Base-by-base conservation (phyloP, 352 stramenopile genomes). In the Globisporangium rhizosaccharum region DNA sequence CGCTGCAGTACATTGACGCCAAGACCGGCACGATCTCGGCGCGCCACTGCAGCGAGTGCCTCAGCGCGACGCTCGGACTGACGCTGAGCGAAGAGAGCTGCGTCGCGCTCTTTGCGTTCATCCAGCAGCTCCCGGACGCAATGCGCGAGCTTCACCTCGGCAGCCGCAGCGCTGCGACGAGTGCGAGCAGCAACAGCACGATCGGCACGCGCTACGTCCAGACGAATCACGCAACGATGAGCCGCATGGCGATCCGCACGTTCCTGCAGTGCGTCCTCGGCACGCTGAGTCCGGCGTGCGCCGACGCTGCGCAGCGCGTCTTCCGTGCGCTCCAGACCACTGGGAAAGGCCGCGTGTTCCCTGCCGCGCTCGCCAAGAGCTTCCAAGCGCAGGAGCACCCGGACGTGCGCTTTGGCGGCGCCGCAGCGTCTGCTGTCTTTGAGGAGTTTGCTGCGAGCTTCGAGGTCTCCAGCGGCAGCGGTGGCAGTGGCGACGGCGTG, bases 401-500 rank as follows among this genome's bases (percentile, higher is more conserved):
- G 6, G 73, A 85, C 55, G 82, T 90, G 30, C 61, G 72, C 49
- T 67, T 89, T 1, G 82, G 82, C 0, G 65, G 85, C 0, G 46
- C 54, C 6, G 56, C 66, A 0, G 63, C 67, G 0, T 67, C 67
- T 1, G 59, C 79, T 1, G 72, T 81, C 5, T 92, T 90, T 61
- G 75, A 88, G 54, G 79, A 90, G 55, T 92, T 92, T 64, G 82
- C 82, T 0, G 39, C 68, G 37, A 85, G 72, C 61, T 78, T 92
- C 48, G 82, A 92, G 55, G 54, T 92, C 46, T 70, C 79, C 10
- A 65, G 71, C 3, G 48, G 51, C 1, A 48, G 65, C 3, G 70
- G 83, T 41, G 65, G 67, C 6, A 49, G 48, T 1, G 49, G 65
- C 3, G 72, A 85, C 48, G 76, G 76, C 54, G 55, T 64, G 14